A percentile compares a stretch with the other conserved stretches of the same genome.
Evolutionary conservation across 345 rosid genomes (phyloP).

Genomic region (Linum usitatissimum): DNA sequence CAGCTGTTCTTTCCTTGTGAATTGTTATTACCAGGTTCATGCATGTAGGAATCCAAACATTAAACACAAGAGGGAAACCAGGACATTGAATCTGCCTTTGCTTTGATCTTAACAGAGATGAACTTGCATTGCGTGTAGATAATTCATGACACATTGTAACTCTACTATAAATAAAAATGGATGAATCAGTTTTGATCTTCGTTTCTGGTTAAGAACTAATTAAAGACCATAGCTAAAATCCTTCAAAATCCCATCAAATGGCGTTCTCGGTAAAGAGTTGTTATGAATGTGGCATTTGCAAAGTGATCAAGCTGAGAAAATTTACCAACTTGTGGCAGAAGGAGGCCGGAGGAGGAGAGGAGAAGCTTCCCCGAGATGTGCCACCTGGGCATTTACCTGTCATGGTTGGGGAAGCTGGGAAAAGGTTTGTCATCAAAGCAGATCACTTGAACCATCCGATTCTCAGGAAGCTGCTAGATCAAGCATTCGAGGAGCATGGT

Average conservation of each 20-base stretch:
- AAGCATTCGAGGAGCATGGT: conserved; percentile 20
- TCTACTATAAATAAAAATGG: conserved; percentile 5
- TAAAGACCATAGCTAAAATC: not conserved
- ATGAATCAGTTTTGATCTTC: not conserved
- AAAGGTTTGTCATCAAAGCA: conserved; percentile 22
- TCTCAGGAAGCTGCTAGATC: conserved; percentile 25
- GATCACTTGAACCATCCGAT: conserved; percentile 25
- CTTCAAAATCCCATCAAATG: conserved; percentile 11
- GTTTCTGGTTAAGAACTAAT: not conserved
- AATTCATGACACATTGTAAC: not conserved
- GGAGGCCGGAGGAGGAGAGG: conserved; percentile 14
- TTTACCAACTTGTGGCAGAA: conserved; percentile 15
- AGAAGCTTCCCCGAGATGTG: conserved; percentile 23
- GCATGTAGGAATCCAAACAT: not conserved
- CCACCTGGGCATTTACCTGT: conserved; percentile 27
- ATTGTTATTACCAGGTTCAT: not conserved
- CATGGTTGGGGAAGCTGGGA: conserved; percentile 21
- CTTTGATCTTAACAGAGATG: not conserved
- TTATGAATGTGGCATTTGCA: conserved; percentile 15
- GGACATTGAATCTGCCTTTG: not conserved
- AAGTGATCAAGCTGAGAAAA: conserved; percentile 22
- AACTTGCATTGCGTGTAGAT: conserved; percentile 2
- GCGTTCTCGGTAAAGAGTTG: conserved; percentile 5
- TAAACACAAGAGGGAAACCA: not conserved
- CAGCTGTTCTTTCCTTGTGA: not conserved